Percentiles rank a stretch among this genome's conserved stretches.
phyloP scores from a whole-genome alignment of 208 protist genomes.

The Leptomonas seymouri region DNA sequence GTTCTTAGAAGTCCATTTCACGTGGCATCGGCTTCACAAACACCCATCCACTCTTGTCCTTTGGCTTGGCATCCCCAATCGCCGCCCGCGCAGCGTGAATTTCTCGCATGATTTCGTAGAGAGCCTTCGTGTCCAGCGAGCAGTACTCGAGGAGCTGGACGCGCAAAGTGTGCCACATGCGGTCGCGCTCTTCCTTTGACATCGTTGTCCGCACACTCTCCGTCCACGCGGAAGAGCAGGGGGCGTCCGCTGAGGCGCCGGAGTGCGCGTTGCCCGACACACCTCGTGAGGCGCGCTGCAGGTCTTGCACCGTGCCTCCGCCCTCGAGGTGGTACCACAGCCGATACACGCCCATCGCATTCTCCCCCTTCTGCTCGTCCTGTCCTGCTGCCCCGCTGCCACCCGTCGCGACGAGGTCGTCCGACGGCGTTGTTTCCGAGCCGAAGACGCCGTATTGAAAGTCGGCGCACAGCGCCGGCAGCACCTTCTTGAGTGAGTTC shows the following conservation, averaged over 20 bases:
- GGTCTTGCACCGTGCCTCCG: slow-evolving; percentile 75
- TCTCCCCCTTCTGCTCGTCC: slow-evolving; percentile 83
- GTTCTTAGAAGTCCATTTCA: slow-evolving; percentile 50
- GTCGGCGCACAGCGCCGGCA: slow-evolving; percentile 85
- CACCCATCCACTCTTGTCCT: slow-evolving; percentile 87
- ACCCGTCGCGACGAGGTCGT: slow-evolving; percentile 7
- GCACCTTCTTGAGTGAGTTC: slow-evolving; percentile 91
- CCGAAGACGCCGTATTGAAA: slow-evolving; percentile 90
- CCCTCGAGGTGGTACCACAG: slow-evolving; percentile 91
- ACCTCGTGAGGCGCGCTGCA: slow-evolving; percentile 36
- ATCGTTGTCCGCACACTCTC: slow-evolving; percentile 27
- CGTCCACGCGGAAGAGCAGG: slow-evolving; percentile 7
- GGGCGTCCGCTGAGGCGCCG: not conserved
- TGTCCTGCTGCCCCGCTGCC: slow-evolving; percentile 24
- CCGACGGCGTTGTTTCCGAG: slow-evolving; percentile 31
- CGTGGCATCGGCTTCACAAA: slow-evolving; percentile 60
- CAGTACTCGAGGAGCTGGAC: slow-evolving; percentile 93
- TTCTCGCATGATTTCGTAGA: slow-evolving; percentile 91
- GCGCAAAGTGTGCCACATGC: slow-evolving; percentile 75
- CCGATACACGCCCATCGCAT: slow-evolving; percentile 89
- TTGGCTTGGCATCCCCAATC: slow-evolving; percentile 35
- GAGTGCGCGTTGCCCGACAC: not conserved
- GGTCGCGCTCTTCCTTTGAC: slow-evolving; percentile 57
- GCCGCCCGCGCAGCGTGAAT: slow-evolving; percentile 70
- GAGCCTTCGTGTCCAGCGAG: slow-evolving; percentile 82